These are phyloP conservation scores for Cryptosporidium canis DNA, from an alignment of 169 alveolate species.

Conservation along the genomic window DNA sequence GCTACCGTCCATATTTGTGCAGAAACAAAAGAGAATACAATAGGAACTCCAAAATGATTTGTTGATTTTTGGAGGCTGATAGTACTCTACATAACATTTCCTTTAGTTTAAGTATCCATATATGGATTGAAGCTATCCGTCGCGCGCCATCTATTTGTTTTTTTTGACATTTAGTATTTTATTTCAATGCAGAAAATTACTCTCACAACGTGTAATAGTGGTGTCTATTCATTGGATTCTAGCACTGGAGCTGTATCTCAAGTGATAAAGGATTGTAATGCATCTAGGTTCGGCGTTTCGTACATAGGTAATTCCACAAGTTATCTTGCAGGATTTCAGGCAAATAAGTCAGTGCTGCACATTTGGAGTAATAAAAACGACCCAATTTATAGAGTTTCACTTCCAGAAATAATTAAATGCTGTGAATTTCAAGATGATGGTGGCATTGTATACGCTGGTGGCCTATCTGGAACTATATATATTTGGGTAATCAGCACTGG, in stretches of 20 bases:
- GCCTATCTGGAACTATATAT: constrained; percentile 52
- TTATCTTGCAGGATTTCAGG: constrained; percentile 48
- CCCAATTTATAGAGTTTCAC: constrained; percentile 49
- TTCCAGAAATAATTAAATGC: constrained; percentile 51
- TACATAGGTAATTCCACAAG: constrained; percentile 19
- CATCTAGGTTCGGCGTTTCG: constrained; percentile 42
- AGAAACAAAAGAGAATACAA: constrained; percentile 5
- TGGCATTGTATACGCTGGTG: constrained; percentile 69
- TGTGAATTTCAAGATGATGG: constrained; percentile 66
- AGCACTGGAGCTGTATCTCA: neutral
- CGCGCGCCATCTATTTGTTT: constrained; percentile 3
- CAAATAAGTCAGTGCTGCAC: constrained; percentile 25
- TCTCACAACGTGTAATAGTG: constrained; percentile 15
- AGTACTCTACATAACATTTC: constrained; percentile 6
- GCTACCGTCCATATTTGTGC: constrained; percentile 68
- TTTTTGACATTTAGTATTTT: neutral
- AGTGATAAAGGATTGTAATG: neutral
- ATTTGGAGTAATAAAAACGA: constrained; percentile 56
- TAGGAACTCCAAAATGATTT: constrained; percentile 63
- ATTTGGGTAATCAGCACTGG: constrained; percentile 55
- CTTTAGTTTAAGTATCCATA: neutral
- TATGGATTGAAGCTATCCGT: neutral
- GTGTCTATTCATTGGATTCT: constrained; percentile 29
- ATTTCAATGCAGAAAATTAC: constrained; percentile 36
- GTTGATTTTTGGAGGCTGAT: constrained; percentile 70